Evolutionary conservation across 1,284 basidiomycete species (phyloP), one percentile per base, ranked within the genome.

Genomic region (Coriolopsis trogii): DNA sequence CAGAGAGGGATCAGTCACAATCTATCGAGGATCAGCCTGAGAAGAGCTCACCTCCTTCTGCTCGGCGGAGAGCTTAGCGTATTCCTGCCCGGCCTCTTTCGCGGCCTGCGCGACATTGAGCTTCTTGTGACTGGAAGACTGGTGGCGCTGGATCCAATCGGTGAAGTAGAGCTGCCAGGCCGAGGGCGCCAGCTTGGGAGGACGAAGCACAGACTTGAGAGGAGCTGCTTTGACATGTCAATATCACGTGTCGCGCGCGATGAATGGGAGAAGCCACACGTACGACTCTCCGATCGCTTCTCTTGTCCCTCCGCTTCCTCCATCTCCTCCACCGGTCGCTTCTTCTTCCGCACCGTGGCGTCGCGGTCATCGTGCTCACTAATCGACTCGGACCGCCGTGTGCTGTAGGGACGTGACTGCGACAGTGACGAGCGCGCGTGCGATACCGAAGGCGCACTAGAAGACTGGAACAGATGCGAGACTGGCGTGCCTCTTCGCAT

Each of bases 81-180:
- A 98, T 64, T 93, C 91, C 64, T 87, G 84, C 39, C 93, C 94
- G 34, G 94, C 95, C 67, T 96, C 94, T 72, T 96, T 96, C 60
- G 95, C 94, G 33, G 94, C 93, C 69, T 95, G 92, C 7, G 95
- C 94, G 52, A 98, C 94, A 70, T 98, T 97, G 43, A 98, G 82
- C 73, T 95, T 95, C 59, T 89, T 79, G 40, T 79, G 82, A 58
- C 81, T 86, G 34, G 81, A 79, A 59, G 84, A 84, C 74, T 95
- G 94, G 70, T 94, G 92, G 65, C 87, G 84, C 70, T 91, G 87
- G 61, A 98, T 93, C 85, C 93, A 95, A 69, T 97, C 93, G 31
- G 93, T 94, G 71, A 98, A 97, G 75, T 94, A 98, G 46, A 98
- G 81, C 72, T 98, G 95, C 95, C 95, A 98, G 37, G 94, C 93